Evolutionary conservation across 371 early-diverging fungal species (phyloP), one percentile per base, ranked within the genome.

Genomic region (Neoconidiobolus thromboides): DNA sequence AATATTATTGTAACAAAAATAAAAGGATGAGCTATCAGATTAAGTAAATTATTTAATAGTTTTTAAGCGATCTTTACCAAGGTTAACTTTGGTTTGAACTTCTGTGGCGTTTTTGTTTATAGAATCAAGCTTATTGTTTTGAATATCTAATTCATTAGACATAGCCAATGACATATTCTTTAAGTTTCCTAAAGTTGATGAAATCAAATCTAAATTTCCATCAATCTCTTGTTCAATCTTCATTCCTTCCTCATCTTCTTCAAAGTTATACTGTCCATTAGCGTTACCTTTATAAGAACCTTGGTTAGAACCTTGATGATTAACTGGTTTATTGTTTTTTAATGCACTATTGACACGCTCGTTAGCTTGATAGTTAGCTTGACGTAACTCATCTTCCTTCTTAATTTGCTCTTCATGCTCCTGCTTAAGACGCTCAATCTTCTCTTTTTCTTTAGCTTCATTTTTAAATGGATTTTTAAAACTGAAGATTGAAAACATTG

Each of bases 191-290:
- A 83, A 66, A 12, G 79, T 77, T 61, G 64, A 64, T 48, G 77
- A 73, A 1, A 89, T 67, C 59, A 79, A 64, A 66, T 82, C 77
- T 61, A 89, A 62, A 60, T 89, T 89, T 4, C 63, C 43, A 67
- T 89, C 82, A 60, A 89, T 81, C 62, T 89, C 88, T 62, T 82
- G 74, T 66, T 89, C 90, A 37, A 82, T 54, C 1, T 72, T 73
- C 26, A 77, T 71, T 59, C 81, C 83, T 48, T 81, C 83, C 5
- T 64, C 67, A 59, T 76, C 74, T 43, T 70, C 82, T 60, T 82
- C 80, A 64, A 80, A 76, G 55, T 73, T 78, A 58, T 83, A 83
- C 56, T 73, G 69, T 10, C 73, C 67, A 42, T 73, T 71, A 7
- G 70, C 64, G 10, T 72, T 70, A 1, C 73, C 72, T 48, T 26